Percentiles rank a stretch among this genome's conserved stretches.
Evolutionary conservation across 73 alveolate genomes (phyloP).

Genomic region (Tetrahymena malaccensis): DNA sequence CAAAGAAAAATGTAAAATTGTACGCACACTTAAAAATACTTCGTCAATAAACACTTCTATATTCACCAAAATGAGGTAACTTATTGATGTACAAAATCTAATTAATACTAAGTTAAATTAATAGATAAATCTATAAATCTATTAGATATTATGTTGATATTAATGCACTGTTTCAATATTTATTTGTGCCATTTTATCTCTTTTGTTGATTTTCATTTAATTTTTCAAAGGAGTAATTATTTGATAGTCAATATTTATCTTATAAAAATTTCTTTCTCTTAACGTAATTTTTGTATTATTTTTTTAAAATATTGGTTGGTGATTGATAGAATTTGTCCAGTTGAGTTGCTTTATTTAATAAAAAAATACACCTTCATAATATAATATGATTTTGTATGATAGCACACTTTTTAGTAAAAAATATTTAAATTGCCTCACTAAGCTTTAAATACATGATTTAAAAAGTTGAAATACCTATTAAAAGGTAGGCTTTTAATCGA

Average conservation of each 20-base stretch:
- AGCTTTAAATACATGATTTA: neutral
- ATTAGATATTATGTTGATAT: no score
- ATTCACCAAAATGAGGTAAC: neutral
- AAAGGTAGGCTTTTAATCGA: no score
- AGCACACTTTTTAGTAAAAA: neutral
- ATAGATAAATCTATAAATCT: neutral
- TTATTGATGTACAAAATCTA: neutral
- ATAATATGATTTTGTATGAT: neutral
- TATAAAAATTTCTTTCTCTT: neutral
- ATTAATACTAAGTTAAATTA: neutral
- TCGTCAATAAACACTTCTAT: neutral
- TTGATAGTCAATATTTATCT: neutral
- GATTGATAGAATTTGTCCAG: neutral
- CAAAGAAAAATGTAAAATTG: neutral
- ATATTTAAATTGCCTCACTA: neutral
- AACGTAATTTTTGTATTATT: neutral
- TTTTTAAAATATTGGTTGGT: neutral
- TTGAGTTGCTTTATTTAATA: neutral
- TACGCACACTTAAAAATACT: neutral
- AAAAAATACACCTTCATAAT: neutral
- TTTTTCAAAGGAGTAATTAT: neutral
- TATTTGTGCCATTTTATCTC: neutral
- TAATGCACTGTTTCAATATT: neutral
- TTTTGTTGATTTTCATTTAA: neutral
- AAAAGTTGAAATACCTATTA: neutral